These are phyloP conservation scores for Pyrenula massariospora DNA, from an alignment of 495 filamentous ascomycete species.

Conservation along the genomic window DNA sequence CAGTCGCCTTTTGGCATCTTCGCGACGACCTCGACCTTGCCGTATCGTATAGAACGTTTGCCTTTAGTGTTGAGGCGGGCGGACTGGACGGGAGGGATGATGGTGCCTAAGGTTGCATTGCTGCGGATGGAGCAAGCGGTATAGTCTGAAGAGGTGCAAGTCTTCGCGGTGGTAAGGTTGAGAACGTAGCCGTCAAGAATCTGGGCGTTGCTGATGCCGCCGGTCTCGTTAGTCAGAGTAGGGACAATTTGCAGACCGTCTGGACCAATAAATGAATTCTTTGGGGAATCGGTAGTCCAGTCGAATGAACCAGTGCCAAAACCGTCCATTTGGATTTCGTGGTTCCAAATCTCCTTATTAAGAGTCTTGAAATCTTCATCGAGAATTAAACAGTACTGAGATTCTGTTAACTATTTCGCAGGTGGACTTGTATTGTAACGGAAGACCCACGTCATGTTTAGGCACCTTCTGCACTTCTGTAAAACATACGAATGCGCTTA, in stretches of 20 bases:
- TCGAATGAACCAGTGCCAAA: slow-evolving; percentile 73
- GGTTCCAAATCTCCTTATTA: slow-evolving; percentile 54
- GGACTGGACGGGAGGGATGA: slow-evolving; percentile 67
- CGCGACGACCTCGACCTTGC: slow-evolving; percentile 66
- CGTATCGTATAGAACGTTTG: slow-evolving; percentile 60
- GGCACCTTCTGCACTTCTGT: slow-evolving; percentile 36
- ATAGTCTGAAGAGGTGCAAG: slow-evolving; percentile 45
- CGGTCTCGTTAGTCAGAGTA: slow-evolving; percentile 26
- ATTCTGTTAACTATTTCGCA: neutral
- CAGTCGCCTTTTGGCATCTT: slow-evolving; percentile 68
- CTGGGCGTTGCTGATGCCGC: slow-evolving; percentile 19
- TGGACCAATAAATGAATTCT: slow-evolving; percentile 26
- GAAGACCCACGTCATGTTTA: slow-evolving; percentile 34
- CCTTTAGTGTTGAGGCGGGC: slow-evolving; percentile 61
- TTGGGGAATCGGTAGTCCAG: slow-evolving; percentile 44
- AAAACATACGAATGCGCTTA: neutral
- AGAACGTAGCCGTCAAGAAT: slow-evolving; percentile 45
- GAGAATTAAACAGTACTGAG: slow-evolving; percentile 53
- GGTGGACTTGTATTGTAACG: too few relatives aligned
- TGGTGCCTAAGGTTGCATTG: slow-evolving; percentile 56
- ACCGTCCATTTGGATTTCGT: slow-evolving; percentile 62
- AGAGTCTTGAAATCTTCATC: slow-evolving; percentile 54
- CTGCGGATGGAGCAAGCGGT: slow-evolving; percentile 49
- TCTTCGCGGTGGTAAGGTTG: slow-evolving; percentile 47
- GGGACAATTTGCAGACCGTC: slow-evolving; percentile 33